These are phyloP conservation scores for Colletotrichum viniferum DNA, from an alignment of 2,329 filamentous ascomycete genomes.

Conservation along the genomic window DNA sequence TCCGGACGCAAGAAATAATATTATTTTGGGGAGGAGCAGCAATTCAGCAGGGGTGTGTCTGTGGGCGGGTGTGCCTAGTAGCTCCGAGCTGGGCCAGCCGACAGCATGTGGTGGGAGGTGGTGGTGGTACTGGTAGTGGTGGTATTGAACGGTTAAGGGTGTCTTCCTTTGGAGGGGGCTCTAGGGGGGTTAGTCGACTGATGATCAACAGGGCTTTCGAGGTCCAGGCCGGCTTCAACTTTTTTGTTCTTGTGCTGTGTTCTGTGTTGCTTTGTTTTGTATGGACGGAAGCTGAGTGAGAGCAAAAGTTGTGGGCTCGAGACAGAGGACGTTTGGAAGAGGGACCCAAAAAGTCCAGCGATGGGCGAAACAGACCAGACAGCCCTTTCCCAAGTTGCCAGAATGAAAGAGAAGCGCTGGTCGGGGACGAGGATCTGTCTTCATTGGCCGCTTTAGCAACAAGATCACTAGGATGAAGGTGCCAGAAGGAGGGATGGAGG, in stretches of 20 bases:
- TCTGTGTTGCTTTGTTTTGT: background rate
- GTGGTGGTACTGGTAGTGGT: constrained; percentile 7
- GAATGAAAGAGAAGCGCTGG: constrained; percentile 14
- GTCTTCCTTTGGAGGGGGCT: background rate
- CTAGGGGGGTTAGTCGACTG: constrained; percentile 10
- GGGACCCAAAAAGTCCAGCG: constrained; percentile 4
- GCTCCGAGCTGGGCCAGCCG: constrained; percentile 20
- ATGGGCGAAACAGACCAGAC: constrained; percentile 19
- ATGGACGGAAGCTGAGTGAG: constrained; percentile 2
- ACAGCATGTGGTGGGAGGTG: constrained; percentile 15
- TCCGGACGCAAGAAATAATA: constrained; percentile 24
- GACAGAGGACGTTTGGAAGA: constrained; percentile 10
- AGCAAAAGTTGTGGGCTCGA: constrained; percentile 19
- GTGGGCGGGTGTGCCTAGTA: constrained; percentile 23
- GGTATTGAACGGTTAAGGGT: constrained; percentile 14
- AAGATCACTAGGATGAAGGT: constrained; percentile 15
- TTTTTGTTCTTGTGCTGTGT: background rate
- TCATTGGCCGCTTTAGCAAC: constrained; percentile 10
- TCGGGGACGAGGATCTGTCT: constrained; percentile 13
- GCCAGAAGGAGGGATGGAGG: constrained; percentile 15
- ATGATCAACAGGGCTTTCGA: constrained; percentile 14
- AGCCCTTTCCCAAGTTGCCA: constrained; percentile 8
- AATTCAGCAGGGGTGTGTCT: constrained; percentile 24
- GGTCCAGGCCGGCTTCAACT: constrained; percentile 16
- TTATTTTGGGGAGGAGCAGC: constrained; percentile 26